Percentiles rank a stretch among this genome's conserved stretches.
phyloP scores from a whole-genome alignment of 495 filamentous ascomycete genomes.

The Xylaria acuta region DNA sequence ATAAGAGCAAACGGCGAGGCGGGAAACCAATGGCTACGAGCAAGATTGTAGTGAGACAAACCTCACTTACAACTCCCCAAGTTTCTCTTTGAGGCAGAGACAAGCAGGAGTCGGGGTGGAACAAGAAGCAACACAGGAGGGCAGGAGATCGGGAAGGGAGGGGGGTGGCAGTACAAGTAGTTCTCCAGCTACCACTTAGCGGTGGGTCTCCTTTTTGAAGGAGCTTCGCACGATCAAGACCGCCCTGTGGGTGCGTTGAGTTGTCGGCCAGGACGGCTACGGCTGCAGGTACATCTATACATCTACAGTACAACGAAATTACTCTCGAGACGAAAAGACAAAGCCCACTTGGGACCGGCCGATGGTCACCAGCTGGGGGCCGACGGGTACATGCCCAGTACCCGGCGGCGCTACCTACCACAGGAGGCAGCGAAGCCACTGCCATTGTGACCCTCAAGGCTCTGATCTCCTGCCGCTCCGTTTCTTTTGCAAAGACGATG shows the following conservation, averaged over 20 bases:
- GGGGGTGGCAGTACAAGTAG: slow-evolving; percentile 43
- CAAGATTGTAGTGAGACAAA: slow-evolving; percentile 41
- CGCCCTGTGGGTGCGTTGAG: slow-evolving; percentile 25
- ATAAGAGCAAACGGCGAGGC: slow-evolving; percentile 36
- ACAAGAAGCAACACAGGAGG: slow-evolving; percentile 42
- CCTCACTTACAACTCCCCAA: slow-evolving; percentile 36
- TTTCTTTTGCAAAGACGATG: slow-evolving; percentile 28
- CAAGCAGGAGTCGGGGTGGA: slow-evolving; percentile 43
- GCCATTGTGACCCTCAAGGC: slow-evolving; percentile 11
- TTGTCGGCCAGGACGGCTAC: slow-evolving; percentile 29
- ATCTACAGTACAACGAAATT: slow-evolving; percentile 30
- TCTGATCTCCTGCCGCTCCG: slow-evolving; percentile 26
- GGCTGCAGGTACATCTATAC: slow-evolving; percentile 33
- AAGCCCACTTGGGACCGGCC: slow-evolving; percentile 25
- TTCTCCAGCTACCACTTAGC: slow-evolving; percentile 23
- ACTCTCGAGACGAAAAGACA: slow-evolving; percentile 19
- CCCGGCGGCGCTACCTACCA: slow-evolving; percentile 3
- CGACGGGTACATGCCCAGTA: slow-evolving; percentile 22
- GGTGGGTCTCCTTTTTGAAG: slow-evolving; percentile 26
- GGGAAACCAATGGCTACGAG: slow-evolving; percentile 29
- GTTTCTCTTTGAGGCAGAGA: slow-evolving; percentile 42
- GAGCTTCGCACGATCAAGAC: slow-evolving; percentile 27
- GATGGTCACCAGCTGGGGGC: slow-evolving; percentile 25
- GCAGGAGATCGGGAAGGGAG: slow-evolving; percentile 45
- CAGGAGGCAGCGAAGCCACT: neutral